Base-by-base conservation (phyloP, 257 asterid genomes). In the Fraxinus excelsior region DNA sequence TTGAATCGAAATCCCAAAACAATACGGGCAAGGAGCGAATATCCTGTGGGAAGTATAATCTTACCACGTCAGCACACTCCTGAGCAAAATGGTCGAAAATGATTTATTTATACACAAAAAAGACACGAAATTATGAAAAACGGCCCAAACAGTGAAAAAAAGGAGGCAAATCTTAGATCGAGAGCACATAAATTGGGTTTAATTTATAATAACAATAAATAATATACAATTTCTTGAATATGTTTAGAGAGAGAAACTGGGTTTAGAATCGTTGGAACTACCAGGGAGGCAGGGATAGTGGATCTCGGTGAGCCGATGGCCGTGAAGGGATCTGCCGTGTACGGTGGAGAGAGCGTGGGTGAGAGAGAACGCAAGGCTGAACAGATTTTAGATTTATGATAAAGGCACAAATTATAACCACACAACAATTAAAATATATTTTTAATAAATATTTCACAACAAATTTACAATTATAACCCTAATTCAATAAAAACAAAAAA, bases 261-360 rank as follows among this genome's bases (percentile, higher is more conserved):
- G 35, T 8, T 32, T 10, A 53, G 19, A 21, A 40, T 72, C 44
- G 46, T 29, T 65, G 76, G 71, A 70, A 62, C 78, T 65, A 70
- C 19, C 40, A 7, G 51, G 14, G 37, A 3, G 65, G 14, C 40
- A 7, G 51, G 14, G 37, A 3, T 35, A 80, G 81, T 67, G 76
- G 84, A 71, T 82, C 80, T 84, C 81, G 83, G 70, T n/a, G 23
- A 29, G 37, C 69, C 51, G 76, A 13, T 40, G 82, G 83, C 77
- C 71, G 81, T n/a, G 23, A 5, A 56, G 35, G 64, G 72, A 81
- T 7, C 84, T 77, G 84, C 86, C 87, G 85, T 25, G 28, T 1
- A 72, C 21, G 83, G 81, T 10, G 80, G 76, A 46, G 40, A 7
- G 69, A 68, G 19, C 40, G 38, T 4, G 73, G 64, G 77, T 44